These are phyloP conservation scores for Botrytis medusae DNA, from an alignment of 2,329 filamentous ascomycete species.

Conservation along the genomic window DNA sequence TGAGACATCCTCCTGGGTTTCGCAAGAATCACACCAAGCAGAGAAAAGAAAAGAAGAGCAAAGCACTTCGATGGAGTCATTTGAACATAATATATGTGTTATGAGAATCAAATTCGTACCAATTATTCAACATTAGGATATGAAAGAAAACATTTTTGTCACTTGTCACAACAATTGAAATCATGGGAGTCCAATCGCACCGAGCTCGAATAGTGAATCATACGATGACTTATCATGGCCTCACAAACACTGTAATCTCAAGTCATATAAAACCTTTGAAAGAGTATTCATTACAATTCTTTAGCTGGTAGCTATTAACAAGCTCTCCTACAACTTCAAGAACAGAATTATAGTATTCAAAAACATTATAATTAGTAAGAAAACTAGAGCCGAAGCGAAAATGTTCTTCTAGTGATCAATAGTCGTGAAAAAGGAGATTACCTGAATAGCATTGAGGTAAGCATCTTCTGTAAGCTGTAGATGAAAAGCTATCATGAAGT, in stretches of 20 bases:
- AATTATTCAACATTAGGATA: too few relatives aligned
- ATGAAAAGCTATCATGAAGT: too few relatives aligned
- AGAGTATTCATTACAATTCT: accelerated
- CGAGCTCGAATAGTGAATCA: too few relatives aligned
- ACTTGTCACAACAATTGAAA: too few relatives aligned
- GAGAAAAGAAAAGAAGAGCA: neutral
- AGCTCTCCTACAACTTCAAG: neutral
- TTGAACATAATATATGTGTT: too few relatives aligned
- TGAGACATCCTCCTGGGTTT: neutral
- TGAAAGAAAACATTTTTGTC: too few relatives aligned
- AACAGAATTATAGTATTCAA: too few relatives aligned
- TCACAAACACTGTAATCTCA: neutral
- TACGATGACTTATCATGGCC: too few relatives aligned
- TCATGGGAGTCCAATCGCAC: too few relatives aligned
- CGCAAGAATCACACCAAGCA: neutral
- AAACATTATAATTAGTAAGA: neutral
- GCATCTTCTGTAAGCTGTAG: accelerated
- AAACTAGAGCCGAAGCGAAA: neutral
- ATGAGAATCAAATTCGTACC: too few relatives aligned
- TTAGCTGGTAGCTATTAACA: neutral
- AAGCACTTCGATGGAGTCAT: neutral
- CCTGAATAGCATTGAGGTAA: too few relatives aligned
- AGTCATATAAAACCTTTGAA: neutral
- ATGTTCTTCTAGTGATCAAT: neutral
- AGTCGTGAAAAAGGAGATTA: accelerated